Evolutionary conservation across 108 stramenopile genomes (phyloP), one percentile per base, ranked within the genome.

Genomic region (Mayamaea pseudoterrestris): DNA sequence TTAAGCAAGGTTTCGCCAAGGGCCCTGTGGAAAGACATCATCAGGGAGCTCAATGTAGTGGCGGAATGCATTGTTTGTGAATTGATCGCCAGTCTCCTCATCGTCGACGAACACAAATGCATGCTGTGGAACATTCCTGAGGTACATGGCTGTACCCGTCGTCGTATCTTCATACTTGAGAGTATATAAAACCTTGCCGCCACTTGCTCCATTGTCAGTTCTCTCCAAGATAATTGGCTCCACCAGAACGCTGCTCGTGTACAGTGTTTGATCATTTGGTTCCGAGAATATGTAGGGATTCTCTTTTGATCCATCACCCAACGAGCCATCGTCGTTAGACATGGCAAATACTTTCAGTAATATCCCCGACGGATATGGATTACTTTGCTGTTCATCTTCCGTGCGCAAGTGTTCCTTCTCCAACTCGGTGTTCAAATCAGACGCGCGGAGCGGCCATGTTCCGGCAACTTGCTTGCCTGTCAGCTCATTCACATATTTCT

Each of bases 1-100:
- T 39, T 8, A 18, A 6, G 3, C 37, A 11, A 35, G 9, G 43
- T 69, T 46, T 23, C 69, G 53, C 69, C 69, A 71, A 5, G 51
- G 51, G n/a, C 69, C 63, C 22, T 74, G 12, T 3, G 80, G 75
- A 47, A 72, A 77, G 14, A 82, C 58, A 9, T 70, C 55, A 40
- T 82, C 73, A 1, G 75, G 73, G 46, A 82, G 63, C 14, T 44
- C 58, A 56, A 82, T 74, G 30, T 77, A 71, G 44, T 83, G 80
- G 12, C 76, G 70, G 30, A 77, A 83, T 1, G 63, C 50, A 20
- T 55, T 29, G 8, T 27, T 17, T 20, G 43, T 32, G 31, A 58
- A 47, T 42, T 65, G 62, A 50, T 74, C 73, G 26, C 66, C 41
- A 1, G 60, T 65, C 7, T 30, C 55, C 2, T 67, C 68, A 20